phyloP scores from a whole-genome alignment of 345 rosid genomes.

The Hypericum perforatum region DNA sequence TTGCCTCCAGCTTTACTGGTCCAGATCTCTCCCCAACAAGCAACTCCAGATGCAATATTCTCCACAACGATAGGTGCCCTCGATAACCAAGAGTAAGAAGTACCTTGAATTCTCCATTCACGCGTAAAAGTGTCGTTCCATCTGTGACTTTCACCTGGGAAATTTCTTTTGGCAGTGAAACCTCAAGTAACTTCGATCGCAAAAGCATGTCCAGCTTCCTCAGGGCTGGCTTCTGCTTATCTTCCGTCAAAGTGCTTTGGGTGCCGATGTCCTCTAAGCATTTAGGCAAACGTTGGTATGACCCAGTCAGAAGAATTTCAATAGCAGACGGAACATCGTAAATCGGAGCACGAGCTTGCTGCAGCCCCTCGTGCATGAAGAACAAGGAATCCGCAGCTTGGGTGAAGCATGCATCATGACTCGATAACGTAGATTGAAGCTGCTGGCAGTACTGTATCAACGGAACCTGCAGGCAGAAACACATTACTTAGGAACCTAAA shows the following conservation, averaged over 20 bases:
- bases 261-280: conserved; percentile 84
- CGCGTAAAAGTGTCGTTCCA: conserved; percentile 71
- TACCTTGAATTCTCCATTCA: conserved; percentile 86
- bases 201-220: conserved; percentile 82
- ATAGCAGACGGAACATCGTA: conserved; percentile 95
- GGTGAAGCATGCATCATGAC: conserved; percentile 83
- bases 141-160: conserved; percentile 72
- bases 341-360: conserved; percentile 95
- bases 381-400: conserved; percentile 90
- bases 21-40: conserved; percentile 95
- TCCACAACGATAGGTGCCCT: conserved; percentile 90
- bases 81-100: conserved; percentile 97
- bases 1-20: conserved; percentile 57
- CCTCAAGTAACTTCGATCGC: conserved; percentile 83
- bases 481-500: background rate
- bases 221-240: conserved; percentile 75
- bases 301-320: conserved; percentile 78
- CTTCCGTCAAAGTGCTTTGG: conserved; percentile 60
- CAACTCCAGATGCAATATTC: conserved; percentile 91
- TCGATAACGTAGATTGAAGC: conserved; percentile 69
- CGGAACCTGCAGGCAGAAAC: conserved; percentile 54
- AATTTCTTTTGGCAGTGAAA: conserved; percentile 69
- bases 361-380: conserved; percentile 97
- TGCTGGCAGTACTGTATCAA: conserved; percentile 80
- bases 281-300: conserved; percentile 82